A percentile compares a stretch with the other conserved stretches of the same genome.
phyloP scores from a whole-genome alignment of 495 filamentous ascomycete genomes.

The Podospora pseudopauciseta region DNA sequence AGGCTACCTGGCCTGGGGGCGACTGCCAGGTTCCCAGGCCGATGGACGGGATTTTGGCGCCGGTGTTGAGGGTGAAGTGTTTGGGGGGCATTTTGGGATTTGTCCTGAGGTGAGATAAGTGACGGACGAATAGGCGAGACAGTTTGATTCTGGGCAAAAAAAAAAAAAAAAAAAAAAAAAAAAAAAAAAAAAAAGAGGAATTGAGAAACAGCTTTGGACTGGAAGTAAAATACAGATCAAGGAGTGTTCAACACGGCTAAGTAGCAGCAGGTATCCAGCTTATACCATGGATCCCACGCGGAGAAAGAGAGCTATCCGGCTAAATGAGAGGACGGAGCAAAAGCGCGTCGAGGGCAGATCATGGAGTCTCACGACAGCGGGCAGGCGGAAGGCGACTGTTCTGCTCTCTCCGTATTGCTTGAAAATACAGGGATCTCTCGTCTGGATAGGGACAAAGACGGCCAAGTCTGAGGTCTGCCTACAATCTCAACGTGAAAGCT shows the following conservation, averaged over 20 bases:
- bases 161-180: not conserved
- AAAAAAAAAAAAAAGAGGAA: not conserved
- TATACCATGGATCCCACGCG: not conserved
- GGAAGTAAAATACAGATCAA: slow-evolving; percentile 8
- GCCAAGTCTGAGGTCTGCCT: not conserved
- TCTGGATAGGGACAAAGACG: not conserved
- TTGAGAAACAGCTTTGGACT: not conserved
- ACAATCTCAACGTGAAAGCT: not conserved
- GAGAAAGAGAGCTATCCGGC: slow-evolving; percentile 1
- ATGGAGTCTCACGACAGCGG: slow-evolving; percentile 3
- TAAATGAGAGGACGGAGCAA: slow-evolving; percentile 3
- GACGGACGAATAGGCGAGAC: not conserved
- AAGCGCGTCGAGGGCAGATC: slow-evolving; percentile 1
- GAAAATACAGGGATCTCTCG: not conserved
- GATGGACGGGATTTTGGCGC: slow-evolving; percentile 68
- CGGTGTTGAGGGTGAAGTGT: slow-evolving; percentile 71
- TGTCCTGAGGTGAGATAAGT: not conserved
- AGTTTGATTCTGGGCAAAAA: not conserved
- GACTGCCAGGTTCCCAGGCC: slow-evolving; percentile 79
- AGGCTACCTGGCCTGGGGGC: slow-evolving; percentile 55
- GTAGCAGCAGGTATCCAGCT: not conserved
- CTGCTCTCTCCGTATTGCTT: not conserved
- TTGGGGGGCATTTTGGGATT: slow-evolving; percentile 43
- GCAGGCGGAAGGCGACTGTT: not conserved
- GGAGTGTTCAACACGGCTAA: not conserved